Conservation (phyloP, 2,329 filamentous ascomycete species). For the Lasiodiplodia hormozganensis region DNA sequence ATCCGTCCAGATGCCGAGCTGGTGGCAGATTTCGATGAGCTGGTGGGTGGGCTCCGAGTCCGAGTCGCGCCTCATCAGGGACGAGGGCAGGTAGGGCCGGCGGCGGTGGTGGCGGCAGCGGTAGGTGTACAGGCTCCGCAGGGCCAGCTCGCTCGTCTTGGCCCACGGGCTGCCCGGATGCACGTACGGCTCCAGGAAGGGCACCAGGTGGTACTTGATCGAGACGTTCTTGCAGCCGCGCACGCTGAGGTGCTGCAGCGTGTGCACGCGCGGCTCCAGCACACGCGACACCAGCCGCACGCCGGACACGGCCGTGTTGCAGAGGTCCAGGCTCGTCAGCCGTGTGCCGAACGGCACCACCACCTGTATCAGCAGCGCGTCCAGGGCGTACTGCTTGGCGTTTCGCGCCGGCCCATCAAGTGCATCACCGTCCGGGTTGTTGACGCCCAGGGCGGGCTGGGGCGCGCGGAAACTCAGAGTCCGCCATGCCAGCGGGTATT, state of each 20-base stretch:
- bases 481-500: slow-evolving; percentile 67
- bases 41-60: slow-evolving; percentile 68
- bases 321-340: slow-evolving; percentile 63
- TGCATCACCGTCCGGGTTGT: slow-evolving; percentile 46
- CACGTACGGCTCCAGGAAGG: slow-evolving; percentile 57
- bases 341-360: slow-evolving; percentile 63
- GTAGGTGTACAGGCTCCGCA: slow-evolving; percentile 68
- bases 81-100: slow-evolving; percentile 64
- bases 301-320: slow-evolving; percentile 67
- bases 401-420: slow-evolving; percentile 53
- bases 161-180: slow-evolving; percentile 51
- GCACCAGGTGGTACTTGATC: slow-evolving; percentile 69
- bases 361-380: slow-evolving; percentile 63
- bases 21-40: slow-evolving; percentile 64
- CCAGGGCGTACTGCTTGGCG: slow-evolving; percentile 64
- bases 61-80: slow-evolving; percentile 62
- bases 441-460: slow-evolving; percentile 45
- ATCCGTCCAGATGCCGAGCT: slow-evolving; percentile 66
- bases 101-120: slow-evolving; percentile 68
- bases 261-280: slow-evolving; percentile 60
- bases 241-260: slow-evolving; percentile 65
- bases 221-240: slow-evolving; percentile 70
- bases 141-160: slow-evolving; percentile 54
- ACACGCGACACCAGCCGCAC: slow-evolving; percentile 63
- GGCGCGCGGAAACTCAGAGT: slow-evolving; percentile 65